Evolutionary conservation across 495 filamentous ascomycete species (phyloP).

Genomic region (Penicillium cataractarum): DNA sequence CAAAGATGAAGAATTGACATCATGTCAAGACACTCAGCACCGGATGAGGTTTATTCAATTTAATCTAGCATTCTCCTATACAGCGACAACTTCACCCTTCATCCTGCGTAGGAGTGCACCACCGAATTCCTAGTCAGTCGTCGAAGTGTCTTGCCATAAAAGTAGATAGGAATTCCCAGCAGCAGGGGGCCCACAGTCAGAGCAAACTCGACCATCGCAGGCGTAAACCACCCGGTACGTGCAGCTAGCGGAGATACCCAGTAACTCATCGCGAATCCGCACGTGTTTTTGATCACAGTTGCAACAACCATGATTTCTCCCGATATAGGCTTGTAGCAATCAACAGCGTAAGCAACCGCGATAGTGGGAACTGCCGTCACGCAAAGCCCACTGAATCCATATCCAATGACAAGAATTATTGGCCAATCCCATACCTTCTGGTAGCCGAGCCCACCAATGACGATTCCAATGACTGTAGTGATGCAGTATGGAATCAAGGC

Average conservation of each 20-base stretch:
- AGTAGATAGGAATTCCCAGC: constrained; percentile 26
- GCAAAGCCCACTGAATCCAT: constrained; percentile 51
- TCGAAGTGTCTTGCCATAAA: constrained; percentile 29
- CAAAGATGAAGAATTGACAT: neutral
- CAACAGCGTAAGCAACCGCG: constrained; percentile 55
- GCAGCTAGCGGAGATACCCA: constrained; percentile 29
- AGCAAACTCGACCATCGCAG: constrained; percentile 30
- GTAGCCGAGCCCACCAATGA: constrained; percentile 60
- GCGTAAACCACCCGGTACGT: constrained; percentile 16
- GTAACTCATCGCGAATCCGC: constrained; percentile 44
- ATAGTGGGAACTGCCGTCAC: constrained; percentile 53
- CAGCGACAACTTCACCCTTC: neutral
- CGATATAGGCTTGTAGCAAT: constrained; percentile 57
- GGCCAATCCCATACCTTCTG: constrained; percentile 52
- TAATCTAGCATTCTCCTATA: too few species aligned
- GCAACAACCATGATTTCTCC: constrained; percentile 58
- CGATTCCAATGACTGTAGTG: constrained; percentile 55
- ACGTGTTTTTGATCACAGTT: constrained; percentile 57
- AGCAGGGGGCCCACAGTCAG: constrained; percentile 27
- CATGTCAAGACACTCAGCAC: too few species aligned
- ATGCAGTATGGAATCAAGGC: constrained; percentile 60
- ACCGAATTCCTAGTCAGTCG: constrained; percentile 15
- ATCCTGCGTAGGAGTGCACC: constrained; percentile 7
- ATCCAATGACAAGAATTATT: constrained; percentile 55
- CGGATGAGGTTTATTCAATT: too few species aligned